Percentiles rank a stretch among this genome's conserved stretches.
Conservation (phyloP, 1,284 basidiomycete genomes). For the Malassezia restricta region DNA sequence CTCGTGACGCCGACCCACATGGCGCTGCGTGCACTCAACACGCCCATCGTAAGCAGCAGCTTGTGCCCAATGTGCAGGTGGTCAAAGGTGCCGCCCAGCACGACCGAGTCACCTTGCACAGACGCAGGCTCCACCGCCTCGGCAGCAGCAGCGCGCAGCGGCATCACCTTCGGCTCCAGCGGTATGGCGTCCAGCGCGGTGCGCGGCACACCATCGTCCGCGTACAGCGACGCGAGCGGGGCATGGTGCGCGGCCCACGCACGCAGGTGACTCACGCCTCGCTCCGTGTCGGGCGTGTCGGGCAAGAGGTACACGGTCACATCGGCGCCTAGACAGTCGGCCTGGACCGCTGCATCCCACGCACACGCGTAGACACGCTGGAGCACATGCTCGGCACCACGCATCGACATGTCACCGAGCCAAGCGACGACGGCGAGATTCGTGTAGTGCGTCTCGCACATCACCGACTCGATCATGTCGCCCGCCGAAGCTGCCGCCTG, state of each 20-base stretch:
- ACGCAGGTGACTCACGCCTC: neutral
- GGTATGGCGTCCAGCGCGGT: neutral
- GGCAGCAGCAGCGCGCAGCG: neutral
- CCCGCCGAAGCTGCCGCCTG: neutral
- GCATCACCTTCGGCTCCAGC: neutral
- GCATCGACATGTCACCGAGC: conserved; percentile 11
- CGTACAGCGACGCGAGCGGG: neutral
- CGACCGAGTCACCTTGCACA: conserved; percentile 5
- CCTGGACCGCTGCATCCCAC: conserved; percentile 29
- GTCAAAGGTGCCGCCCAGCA: conserved; percentile 76
- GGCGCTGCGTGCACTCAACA: conserved; percentile 64
- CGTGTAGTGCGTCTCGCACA: neutral
- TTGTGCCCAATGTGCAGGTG: conserved; percentile 96
- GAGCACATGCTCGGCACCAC: conserved; percentile 30
- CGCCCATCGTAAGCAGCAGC: conserved; percentile 80
- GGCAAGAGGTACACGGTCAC: conserved; percentile 30
- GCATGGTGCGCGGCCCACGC: conserved; percentile 1
- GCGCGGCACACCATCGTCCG: neutral
- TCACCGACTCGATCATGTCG: neutral
- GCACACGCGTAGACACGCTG: conserved; percentile 34
- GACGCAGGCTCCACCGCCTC: neutral
- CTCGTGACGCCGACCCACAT: conserved; percentile 77
- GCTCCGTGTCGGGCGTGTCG: neutral
- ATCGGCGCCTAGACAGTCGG: conserved; percentile 22
- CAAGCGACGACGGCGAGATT: conserved; percentile 3